phyloP scores from a whole-genome alignment of 345 rosid genomes.

The Orychophragmus violaceus region DNA sequence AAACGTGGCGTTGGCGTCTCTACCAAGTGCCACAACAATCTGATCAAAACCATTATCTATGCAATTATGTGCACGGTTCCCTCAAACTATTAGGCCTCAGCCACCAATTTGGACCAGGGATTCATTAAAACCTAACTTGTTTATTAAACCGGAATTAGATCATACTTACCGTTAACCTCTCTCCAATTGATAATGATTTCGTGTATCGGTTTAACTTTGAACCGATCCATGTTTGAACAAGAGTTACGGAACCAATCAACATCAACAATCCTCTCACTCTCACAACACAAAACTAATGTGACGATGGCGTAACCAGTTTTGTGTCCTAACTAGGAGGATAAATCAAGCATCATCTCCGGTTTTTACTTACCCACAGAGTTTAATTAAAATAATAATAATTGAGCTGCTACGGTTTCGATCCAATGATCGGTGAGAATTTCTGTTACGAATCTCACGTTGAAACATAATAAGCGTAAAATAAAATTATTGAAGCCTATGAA shows the following conservation, averaged over 20 bases:
- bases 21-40: constrained; percentile 17
- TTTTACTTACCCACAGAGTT: not conserved
- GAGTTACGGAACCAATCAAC: constrained; percentile 2
- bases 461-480: not conserved
- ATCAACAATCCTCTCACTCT: not conserved
- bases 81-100: not conserved
- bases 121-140: not conserved
- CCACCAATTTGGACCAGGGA: not conserved
- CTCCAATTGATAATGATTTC: not conserved
- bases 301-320: constrained; percentile 1
- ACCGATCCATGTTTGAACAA: not conserved
- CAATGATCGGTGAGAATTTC: not conserved
- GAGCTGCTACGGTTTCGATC: not conserved
- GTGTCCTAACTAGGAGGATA: not conserved
- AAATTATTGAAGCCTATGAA: not conserved
- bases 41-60: not conserved
- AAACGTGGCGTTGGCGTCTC: no score
- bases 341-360: constrained; percentile 1
- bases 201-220: not conserved
- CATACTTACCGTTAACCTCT: not conserved
- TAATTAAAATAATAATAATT: not conserved
- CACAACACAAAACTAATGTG: constrained; percentile 14
- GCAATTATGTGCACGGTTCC: not conserved
- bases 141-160: not conserved
- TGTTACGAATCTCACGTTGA: not conserved